Base-by-base conservation (phyloP, 108 stramenopile genomes). In the Cyclotella choctawhatcheeana region DNA sequence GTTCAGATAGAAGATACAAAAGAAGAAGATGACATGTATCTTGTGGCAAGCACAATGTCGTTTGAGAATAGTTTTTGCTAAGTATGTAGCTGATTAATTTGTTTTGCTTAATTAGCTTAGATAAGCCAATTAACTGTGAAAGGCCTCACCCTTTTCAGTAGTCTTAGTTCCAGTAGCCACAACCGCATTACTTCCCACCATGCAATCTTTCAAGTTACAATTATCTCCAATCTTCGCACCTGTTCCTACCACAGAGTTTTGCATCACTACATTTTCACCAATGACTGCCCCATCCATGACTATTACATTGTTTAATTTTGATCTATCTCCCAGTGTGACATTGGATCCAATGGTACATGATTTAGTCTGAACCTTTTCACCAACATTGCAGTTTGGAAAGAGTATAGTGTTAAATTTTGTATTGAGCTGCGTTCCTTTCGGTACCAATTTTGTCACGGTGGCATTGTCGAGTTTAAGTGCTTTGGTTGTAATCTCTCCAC, bases 181-280 rank as follows among this genome's bases (percentile, higher is more conserved):
- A 18, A 52, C 51, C 1, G 51, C 51, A 2, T 22, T 22, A 52
- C 51, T 52, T 2, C 82, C 91, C 18, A 95, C 90, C 70, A 91
- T 89, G 68, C 91, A 92, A 78, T 95, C 89, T 50, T 91, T 93
- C 70, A 95, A 63, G 51, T 83, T 93, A 77, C 91, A 93, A 67
- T 91, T 89, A 29, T 88, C 88, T 31, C 89, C 94, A 59, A 95
- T 73, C n/a, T 31, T 76, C 17, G 74, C 84, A 30, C 85, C 82
- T 14, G 56, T 52, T 27, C 87, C 88, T 25, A 95, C 69, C 17
- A 92, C 67, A 3, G 89, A 87, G 51, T 95, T 92, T 75, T 95
- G 94, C 53, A 95, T 53, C 29, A 85, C 73, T n/a, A 75, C 71
- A 55, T 88, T 86, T 17, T 89, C 84, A 13, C 89, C 91, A 67